phyloP scores from a whole-genome alignment of 805 yeast species.

The Schwanniomyces pseudopolymorphus region DNA sequence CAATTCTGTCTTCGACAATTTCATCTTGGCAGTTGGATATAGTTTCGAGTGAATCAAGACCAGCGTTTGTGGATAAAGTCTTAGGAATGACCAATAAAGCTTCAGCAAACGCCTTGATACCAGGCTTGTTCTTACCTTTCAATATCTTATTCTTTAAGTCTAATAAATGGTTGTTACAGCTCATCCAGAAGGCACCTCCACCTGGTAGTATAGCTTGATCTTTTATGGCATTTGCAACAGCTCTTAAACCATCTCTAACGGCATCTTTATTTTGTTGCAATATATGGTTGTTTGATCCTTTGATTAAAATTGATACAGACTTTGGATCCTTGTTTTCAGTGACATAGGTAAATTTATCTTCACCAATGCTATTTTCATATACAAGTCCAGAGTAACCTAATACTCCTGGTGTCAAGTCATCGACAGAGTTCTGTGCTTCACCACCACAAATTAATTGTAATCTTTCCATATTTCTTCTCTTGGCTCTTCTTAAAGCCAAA shows the following conservation, averaged over 20 bases:
- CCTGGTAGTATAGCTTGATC: constrained; percentile 91
- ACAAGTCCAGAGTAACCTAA: constrained; percentile 90
- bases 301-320: constrained; percentile 86
- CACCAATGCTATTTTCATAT: constrained; percentile 91
- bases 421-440: constrained; percentile 96
- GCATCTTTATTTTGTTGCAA: constrained; percentile 95
- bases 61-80: constrained; percentile 88
- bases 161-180: constrained; percentile 69
- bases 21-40: constrained; percentile 89
- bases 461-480: constrained; percentile 98
- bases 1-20: constrained; percentile 72
- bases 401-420: constrained; percentile 75
- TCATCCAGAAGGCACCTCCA: constrained; percentile 92
- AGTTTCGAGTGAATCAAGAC: constrained; percentile 89
- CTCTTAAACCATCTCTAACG: constrained; percentile 93
- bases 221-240: constrained; percentile 86
- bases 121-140: constrained; percentile 86
- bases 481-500: constrained; percentile 94
- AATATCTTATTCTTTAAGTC: constrained; percentile 50
- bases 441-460: constrained; percentile 96
- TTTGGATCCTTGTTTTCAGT: constrained; percentile 89
- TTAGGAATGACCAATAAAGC: constrained; percentile 90
- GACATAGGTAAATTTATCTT: constrained; percentile 94
- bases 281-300: constrained; percentile 89
- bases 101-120: constrained; percentile 91